Conservation (phyloP, 176 grass and related monocot species). For the Ensete ventricosum region DNA sequence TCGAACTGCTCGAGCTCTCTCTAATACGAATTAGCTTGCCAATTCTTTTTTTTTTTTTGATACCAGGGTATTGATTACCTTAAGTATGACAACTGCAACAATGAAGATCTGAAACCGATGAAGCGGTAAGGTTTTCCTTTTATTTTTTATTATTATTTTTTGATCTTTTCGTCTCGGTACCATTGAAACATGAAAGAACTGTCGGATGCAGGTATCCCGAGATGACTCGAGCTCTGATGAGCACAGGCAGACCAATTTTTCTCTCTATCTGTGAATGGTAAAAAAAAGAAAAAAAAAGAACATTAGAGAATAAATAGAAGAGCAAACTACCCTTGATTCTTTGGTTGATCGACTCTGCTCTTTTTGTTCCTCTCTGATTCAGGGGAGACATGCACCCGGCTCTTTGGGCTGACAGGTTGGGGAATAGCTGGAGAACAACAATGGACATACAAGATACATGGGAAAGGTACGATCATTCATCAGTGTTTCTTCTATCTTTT, state of each 20-base stretch:
- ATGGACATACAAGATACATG: constrained; percentile 69
- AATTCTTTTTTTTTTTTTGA: no score
- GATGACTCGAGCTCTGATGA: constrained; percentile 79
- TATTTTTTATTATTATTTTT: no score
- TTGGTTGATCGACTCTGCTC: neutral
- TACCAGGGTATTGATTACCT: constrained; percentile 81
- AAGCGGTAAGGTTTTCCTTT: constrained; percentile 32
- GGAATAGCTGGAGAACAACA: constrained; percentile 92
- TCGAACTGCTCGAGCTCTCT: no score
- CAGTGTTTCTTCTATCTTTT: no score
- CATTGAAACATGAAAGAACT: neutral
- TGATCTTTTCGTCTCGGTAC: neutral
- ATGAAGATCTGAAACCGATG: constrained; percentile 56
- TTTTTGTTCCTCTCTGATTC: neutral
- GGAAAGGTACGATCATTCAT: constrained; percentile 38
- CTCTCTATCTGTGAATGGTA: constrained; percentile 87
- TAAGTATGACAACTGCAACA: constrained; percentile 96
- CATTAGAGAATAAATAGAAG: neutral
- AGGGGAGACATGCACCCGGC: constrained; percentile 99
- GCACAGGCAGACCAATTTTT: constrained; percentile 50
- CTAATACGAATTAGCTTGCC: no score
- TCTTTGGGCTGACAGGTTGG: constrained; percentile 50
- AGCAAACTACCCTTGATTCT: neutral
- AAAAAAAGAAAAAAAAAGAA: no score
- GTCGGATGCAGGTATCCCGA: constrained; percentile 46